Evolutionary conservation across 1,284 basidiomycete genomes (phyloP).

Genomic region (Cystobasidium sp.): DNA sequence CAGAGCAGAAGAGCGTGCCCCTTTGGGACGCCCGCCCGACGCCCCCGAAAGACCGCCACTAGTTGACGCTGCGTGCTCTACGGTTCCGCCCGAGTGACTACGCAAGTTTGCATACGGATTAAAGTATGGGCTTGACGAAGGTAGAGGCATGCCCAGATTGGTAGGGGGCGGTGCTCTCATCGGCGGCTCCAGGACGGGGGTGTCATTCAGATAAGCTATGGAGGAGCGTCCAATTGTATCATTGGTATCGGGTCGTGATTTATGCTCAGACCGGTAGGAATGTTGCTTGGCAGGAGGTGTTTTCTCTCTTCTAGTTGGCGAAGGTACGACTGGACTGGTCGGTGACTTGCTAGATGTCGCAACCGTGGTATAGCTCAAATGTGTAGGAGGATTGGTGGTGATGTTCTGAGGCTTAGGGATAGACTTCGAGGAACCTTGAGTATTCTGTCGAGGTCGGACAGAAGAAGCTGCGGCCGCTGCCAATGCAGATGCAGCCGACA

Average conservation of each 20-base stretch:
- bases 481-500: slow-evolving; percentile 18
- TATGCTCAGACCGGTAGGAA: slow-evolving; percentile 21
- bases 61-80: background rate
- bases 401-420: background rate
- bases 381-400: background rate
- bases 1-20: slow-evolving; percentile 5
- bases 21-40: slow-evolving; percentile 4
- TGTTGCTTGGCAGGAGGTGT: slow-evolving; percentile 15
- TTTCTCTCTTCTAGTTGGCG: slow-evolving; percentile 8
- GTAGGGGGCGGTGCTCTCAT: slow-evolving; percentile 39
- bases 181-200: slow-evolving; percentile 35
- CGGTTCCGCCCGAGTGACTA: slow-evolving; percentile 8
- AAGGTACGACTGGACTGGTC: slow-evolving; percentile 7
- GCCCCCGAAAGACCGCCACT: background rate
- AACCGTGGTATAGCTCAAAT: slow-evolving; percentile 18
- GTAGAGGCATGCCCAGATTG: slow-evolving; percentile 28
- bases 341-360: slow-evolving; percentile 34
- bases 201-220: slow-evolving; percentile 41
- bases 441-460: background rate
- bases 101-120: slow-evolving; percentile 39
- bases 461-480: slow-evolving; percentile 26
- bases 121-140: slow-evolving; percentile 38
- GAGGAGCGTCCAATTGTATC: slow-evolving; percentile 27
- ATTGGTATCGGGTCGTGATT: slow-evolving; percentile 12
- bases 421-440: background rate